A percentile compares a stretch with the other conserved stretches of the same genome.
phyloP scores from a whole-genome alignment of 352 stramenopile genomes.

The Sclerospora graminicola region DNA sequence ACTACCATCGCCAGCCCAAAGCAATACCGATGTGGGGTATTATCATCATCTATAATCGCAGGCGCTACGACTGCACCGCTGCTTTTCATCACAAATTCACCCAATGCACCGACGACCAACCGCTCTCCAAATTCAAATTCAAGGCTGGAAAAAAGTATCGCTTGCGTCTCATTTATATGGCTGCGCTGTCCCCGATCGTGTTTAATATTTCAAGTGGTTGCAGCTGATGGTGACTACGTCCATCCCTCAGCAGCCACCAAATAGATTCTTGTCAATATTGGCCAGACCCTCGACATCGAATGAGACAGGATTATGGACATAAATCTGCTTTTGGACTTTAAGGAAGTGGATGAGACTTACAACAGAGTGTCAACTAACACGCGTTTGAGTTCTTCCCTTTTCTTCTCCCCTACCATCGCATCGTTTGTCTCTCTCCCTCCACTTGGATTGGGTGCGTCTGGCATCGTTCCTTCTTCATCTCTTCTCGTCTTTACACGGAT shows the following conservation, averaged over 20 bases:
- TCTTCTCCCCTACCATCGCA: too few species aligned
- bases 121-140: slow-evolving; percentile 20
- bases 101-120: slow-evolving; percentile 10
- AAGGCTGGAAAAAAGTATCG: slow-evolving; percentile 20
- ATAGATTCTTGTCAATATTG: slow-evolving; percentile 17
- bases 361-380: too few species aligned
- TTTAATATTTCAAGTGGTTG: slow-evolving; percentile 32
- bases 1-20: slow-evolving; percentile 16
- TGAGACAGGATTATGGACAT: too few species aligned
- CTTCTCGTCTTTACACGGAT: too few species aligned
- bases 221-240: slow-evolving; percentile 20
- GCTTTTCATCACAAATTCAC: slow-evolving; percentile 8
- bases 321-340: too few species aligned
- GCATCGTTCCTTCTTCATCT: too few species aligned
- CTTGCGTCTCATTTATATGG: slow-evolving; percentile 31
- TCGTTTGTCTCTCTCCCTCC: too few species aligned
- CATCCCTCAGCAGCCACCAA: slow-evolving; percentile 20
- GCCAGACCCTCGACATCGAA: slow-evolving; percentile 24
- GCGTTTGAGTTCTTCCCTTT: too few species aligned
- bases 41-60: slow-evolving; percentile 28
- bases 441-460: too few species aligned
- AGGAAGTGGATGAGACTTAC: too few species aligned
- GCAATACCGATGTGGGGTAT: slow-evolving; percentile 17
- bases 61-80: slow-evolving; percentile 26
- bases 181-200: slow-evolving; percentile 19